Evolutionary conservation across 371 early-diverging fungal genomes (phyloP), one percentile per base, ranked within the genome.

Genomic region (Mucor lusitanicus): DNA sequence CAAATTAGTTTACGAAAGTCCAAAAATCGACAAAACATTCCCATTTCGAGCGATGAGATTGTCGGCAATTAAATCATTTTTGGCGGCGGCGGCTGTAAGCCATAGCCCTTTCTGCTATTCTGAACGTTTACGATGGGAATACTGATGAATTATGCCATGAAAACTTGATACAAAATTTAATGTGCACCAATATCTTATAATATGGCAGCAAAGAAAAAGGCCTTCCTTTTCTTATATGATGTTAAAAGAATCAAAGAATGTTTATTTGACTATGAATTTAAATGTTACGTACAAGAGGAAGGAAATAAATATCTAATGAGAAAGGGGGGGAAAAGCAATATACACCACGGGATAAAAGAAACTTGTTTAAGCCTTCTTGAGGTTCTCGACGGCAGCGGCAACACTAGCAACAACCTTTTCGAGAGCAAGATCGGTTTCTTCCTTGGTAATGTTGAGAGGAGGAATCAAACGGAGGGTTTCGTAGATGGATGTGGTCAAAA

Each of bases 401-500:
- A 83, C 65, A 71, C 74, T 74, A 56, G 72, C 67, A 67, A 77
- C 57, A 9, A 87, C 70, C 33, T 68, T 71, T 27, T 83, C 73
- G 55, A 85, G 65, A 25, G 83, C 82, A 59, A 80, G 63, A 19
- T 78, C 76, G 11, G 78, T 77, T 54, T 87, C 88, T 68, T 82
- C 81, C 61, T 82, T 69, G 61, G 79, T 82, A 19, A 86, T 82
- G 58, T 66, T 87, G 59, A 87, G 75, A 23, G 88, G 81, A 46
- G 88, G 88, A 71, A 86, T 85, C 23, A 87, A 65, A 58, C 88
- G 81, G 12, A 87, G 64, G 6, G 86, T 86, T 54, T 87, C 85
- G 50, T 84, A 86, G 39, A 82, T 80, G 39, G 85, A 82, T n/a
- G 85, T 85, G 15, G 81, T 85, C 68, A 87, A 75, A 25, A 87